These are phyloP conservation scores for Fusarium tanahbumbuense DNA, from an alignment of 2,329 filamentous ascomycete genomes.

Conservation along the genomic window DNA sequence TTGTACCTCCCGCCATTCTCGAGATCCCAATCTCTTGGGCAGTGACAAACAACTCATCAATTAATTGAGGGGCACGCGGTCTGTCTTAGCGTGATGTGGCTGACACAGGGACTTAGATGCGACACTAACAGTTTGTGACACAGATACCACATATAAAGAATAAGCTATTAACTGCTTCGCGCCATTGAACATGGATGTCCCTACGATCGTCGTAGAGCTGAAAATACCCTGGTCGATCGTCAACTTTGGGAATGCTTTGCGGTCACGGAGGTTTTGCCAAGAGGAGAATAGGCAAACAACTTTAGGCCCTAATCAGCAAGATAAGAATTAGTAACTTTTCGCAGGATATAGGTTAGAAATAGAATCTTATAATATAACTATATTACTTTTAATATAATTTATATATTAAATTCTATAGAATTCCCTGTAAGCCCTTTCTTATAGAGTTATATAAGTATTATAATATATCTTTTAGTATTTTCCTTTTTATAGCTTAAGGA, in stretches of 20 bases:
- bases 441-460: too few species aligned
- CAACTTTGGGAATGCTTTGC: conserved; percentile 19
- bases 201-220: conserved; percentile 30
- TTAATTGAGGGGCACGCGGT: conserved; percentile 27
- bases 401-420: too few species aligned
- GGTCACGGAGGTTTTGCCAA: conserved; percentile 3
- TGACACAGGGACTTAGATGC: neutral
- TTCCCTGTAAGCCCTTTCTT: too few species aligned
- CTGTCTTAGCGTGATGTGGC: conserved; percentile 21
- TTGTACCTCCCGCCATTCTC: neutral
- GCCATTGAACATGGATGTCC: conserved; percentile 7
- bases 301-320: too few species aligned
- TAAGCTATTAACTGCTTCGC: neutral
- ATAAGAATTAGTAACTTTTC: too few species aligned
- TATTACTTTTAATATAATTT: too few species aligned
- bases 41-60: neutral
- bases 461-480: too few species aligned
- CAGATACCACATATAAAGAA: fast-evolving
- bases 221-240: conserved; percentile 13
- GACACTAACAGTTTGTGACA: neutral
- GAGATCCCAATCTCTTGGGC: neutral
- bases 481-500: too few species aligned
- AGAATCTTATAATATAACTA: too few species aligned
- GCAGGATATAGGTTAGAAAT: too few species aligned
- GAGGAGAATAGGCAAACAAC: neutral